A percentile compares a stretch with the other conserved stretches of the same genome.
Conservation (phyloP, 2,329 filamentous ascomycete species). For the Sphaerulina vaccinii region DNA sequence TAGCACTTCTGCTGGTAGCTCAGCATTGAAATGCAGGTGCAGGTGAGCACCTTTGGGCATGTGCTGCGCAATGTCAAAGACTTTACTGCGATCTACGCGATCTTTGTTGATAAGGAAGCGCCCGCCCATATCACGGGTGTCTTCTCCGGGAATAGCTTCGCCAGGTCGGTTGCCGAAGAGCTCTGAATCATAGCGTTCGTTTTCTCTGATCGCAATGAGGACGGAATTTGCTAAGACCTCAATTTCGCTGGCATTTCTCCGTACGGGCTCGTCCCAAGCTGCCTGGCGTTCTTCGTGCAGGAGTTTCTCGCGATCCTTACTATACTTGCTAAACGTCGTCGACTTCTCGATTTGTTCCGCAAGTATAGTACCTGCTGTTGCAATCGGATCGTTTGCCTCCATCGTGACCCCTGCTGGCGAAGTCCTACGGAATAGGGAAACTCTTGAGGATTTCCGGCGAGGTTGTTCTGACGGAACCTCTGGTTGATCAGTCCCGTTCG, state of each 20-base stretch:
- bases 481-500: background rate
- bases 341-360: constrained; percentile 8
- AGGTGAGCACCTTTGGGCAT: constrained; percentile 73
- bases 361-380: background rate
- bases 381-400: constrained; percentile 1
- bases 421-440: constrained; percentile 9
- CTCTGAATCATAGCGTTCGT: constrained; percentile 40
- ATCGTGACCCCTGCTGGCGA: background rate
- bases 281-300: constrained; percentile 34
- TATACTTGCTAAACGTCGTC: constrained; percentile 33
- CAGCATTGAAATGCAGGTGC: constrained; percentile 78
- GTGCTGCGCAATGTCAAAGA: constrained; percentile 56
- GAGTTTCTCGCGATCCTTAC: constrained; percentile 29
- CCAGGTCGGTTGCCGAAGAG: constrained; percentile 45
- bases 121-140: constrained; percentile 49
- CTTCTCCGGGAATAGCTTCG: constrained; percentile 41
- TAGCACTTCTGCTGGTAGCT: constrained; percentile 60
- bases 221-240: constrained; percentile 40
- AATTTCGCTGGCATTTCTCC: constrained; percentile 23
- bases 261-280: constrained; percentile 41
- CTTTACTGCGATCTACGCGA: constrained; percentile 51
- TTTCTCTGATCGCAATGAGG: constrained; percentile 42
- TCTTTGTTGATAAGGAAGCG: constrained; percentile 47
- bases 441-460: constrained; percentile 13
- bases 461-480: background rate